Base-by-base conservation (phyloP, 225 moss, liverwort and hornwort species). In the Polytrichum commune region DNA sequence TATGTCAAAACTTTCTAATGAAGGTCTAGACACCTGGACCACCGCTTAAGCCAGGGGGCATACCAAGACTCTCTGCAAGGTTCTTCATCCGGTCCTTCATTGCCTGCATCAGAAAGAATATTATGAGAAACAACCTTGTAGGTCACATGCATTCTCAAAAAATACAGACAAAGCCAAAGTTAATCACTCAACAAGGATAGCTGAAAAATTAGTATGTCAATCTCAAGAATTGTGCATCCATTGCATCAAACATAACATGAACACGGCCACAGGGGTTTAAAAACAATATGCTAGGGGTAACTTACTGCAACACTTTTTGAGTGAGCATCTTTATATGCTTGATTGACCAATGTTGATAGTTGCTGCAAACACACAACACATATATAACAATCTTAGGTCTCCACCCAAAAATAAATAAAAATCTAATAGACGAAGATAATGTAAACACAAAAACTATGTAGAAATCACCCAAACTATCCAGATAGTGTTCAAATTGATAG, bases 271-370 rank as follows among this genome's bases (percentile, higher is more conserved):
- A 58, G 6, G 7, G 24, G 8, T 9, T 24, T 9, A 22, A 24
- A 13, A 64, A 70, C 63, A 18, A 53, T 26, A 53, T 35, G 60
- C 9, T 22, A 76, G 58, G 67, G 20, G 3, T 62, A 28, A 26
- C 74, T 65, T 79, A 89, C 89, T 68, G 83, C 68, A 60, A 98
- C 97, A 83, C 97, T 98, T 81, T 98, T 98, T 3, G 84, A 68
- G 77, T 98, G 97, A n/a, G 97, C 97, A 71, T 98, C 97, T 77
- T 95, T 98, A 68, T 95, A 98, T n/a, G 97, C 97, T 72, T 95
- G 89, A 63, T 91, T 95, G 69, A 98, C 91, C 80, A 98, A 75
- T 79, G 60, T 55, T 53, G 90, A 86, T 9, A 98, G 80, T 66
- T 2, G 84, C 62, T 89, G 78, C 73, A 79, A 23, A 72, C 30